Base-by-base conservation (phyloP, 805 yeast genomes). In the Candida cerambycidarum region DNA sequence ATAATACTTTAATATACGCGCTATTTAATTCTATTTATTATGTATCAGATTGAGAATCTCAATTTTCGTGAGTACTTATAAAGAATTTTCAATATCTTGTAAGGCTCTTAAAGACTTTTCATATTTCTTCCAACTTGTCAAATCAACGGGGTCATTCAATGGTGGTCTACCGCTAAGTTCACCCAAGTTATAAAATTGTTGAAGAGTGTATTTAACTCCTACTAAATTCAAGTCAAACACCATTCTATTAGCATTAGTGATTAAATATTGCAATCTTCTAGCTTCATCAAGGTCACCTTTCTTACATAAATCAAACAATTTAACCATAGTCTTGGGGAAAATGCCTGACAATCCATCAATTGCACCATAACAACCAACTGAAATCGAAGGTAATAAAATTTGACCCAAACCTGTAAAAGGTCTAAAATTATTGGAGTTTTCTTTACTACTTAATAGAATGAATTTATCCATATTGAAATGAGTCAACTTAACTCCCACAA, bases 401-500 rank as follows among this genome's bases (percentile, higher is more conserved):
- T 55, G 61, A 17, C 62, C 62, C 21, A 58, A 45, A 6, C 62
- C 62, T 13, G 60, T 57, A 39, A 58, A 56, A 16, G 53, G 50
- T 31, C 41, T 48, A 45, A 58, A 58, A 43, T 56, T 54, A 34
- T 54, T 43, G 11, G 38, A 28, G n/a, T 41, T 43, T 8, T 42
- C 35, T 16, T 40, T 47, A 5, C 54, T 50, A 9, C 44, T 42
- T 14, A 57, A 44, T 24, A 57, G 43, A 15, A 56, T 51, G 38
- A 52, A 55, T 17, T 36, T 39, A 24, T 50, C 59, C 48, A 58
- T 46, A 43, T 55, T 53, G 45, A 52, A 50, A 35, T 58, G 61
- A 5, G 61, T 54, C 35, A 58, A 42, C 51, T 69, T 57, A 30
- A 62, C 47, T 8, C 69, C 74, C 24, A 67, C 63, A 38, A 66